Base-by-base conservation (phyloP, 208 protist genomes). In the Herpetomonas tarakana region DNA sequence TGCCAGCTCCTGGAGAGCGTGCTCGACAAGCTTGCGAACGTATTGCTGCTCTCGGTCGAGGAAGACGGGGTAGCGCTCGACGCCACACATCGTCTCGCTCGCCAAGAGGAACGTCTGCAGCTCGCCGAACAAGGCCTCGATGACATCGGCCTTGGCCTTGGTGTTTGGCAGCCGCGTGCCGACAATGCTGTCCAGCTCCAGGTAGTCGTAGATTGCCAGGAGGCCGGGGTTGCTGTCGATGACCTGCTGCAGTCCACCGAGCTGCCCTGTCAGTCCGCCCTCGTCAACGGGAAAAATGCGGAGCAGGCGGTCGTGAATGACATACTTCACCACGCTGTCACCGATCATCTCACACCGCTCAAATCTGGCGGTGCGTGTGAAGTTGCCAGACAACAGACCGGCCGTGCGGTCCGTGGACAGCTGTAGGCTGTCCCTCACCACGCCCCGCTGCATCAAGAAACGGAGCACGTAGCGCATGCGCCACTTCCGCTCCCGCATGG, bases 321-420 rank as follows among this genome's bases (percentile, higher is more conserved):
- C 51, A 11, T 59, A 49, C 52, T 96, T 96, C 14, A 93, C 66
- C 30, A 92, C 59, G 24, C 76, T 80, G 52, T 96, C 89, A 14
- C 89, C 89, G 52, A 93, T 75, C 83, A 91, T 88, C 61, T 96
- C 89, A 31, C 62, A 76, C 0, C 83, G 75, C 71, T 96, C 78
- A 62, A 96, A 96, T 14, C 67, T 55, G 11, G 57, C 47, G 11
- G 52, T 68, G 2, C 81, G 73, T 21, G 71, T 31, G 58, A 83
- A 81, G 9, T 26, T 45, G 12, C 41, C 55, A 3, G 44, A 21
- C 18, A 35, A 30, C 18, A n/a, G 3, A 38, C 22, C 59, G 9
- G 61, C 12, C 12, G 6, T 1, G 12, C 49, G 7, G 21, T 14
- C 21, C 29, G 35, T 65, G 6, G 53, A 47, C 25, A 63, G 31